Evolutionary conservation across 108 stramenopile genomes (phyloP), one percentile per base, ranked within the genome.

Genomic region (Fistulifera pelliculosa): DNA sequence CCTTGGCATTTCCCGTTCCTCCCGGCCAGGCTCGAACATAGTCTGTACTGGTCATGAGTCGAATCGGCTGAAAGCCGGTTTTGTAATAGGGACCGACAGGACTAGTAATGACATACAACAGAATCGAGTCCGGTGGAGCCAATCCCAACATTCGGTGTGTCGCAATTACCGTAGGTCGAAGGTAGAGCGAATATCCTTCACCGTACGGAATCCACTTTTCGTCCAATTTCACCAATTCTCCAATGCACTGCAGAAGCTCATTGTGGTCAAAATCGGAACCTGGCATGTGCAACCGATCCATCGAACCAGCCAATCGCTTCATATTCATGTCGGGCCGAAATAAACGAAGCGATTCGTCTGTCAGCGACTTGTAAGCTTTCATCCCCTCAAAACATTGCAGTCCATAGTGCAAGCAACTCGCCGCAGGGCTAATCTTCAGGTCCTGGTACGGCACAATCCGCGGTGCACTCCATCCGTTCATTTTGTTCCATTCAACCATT

Each of bases 1-100:
- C 93, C 79, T 99, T 99, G 49, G 93, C 95, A 49, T 64, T 62
- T 24, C 98, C 98, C 3, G 97, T 96, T 41, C 98, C 98, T 50
- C 69, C 69, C 7, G 98, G 98, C 3, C 96, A 96, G 14, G 98
- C 96, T 28, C 98, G 88, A 74, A 97, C 98, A 54, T 74, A 99
- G 27, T 95, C 90, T 35, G 88, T 82, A 49, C 95, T 88, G 49
- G 97, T 77, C 31, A 96, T 60, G 23, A 85, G 94, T 51, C 85
- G 57, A 0, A 96, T 90, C 22, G 98, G 98, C 39, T 53, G 60
- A 18, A 94, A 58, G n/a, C 96, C 98, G 43, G 94, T 96, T 75
- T 94, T 94, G 86, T 99, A 99, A 70, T 97, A 99, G 62, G 95
- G 94, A 38, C 94, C 96, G 14, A 96, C 98, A 27, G 98, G 98